These are phyloP conservation scores for Wallemia mellicola DNA, from an alignment of 1,284 basidiomycete genomes.

Conservation along the genomic window DNA sequence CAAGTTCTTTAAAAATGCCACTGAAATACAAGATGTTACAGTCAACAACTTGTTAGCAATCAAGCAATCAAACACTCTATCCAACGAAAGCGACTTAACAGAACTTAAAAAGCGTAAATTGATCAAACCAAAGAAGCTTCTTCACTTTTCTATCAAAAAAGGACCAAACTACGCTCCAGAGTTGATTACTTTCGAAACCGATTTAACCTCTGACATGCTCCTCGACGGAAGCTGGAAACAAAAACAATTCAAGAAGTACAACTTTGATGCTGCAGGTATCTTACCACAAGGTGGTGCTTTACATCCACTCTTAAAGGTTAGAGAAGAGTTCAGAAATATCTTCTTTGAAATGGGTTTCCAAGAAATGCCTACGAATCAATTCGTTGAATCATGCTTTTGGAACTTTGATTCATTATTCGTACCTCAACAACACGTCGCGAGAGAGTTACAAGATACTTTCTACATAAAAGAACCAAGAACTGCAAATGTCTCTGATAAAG, in stretches of 20 bases:
- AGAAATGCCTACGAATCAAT: slow-evolving; percentile 96
- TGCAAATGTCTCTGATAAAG: slow-evolving; percentile 9
- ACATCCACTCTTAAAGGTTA: slow-evolving; percentile 86
- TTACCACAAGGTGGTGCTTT: slow-evolving; percentile 66
- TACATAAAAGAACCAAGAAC: slow-evolving; percentile 38
- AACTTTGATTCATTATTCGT: slow-evolving; percentile 97
- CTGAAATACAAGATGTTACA: slow-evolving; percentile 39
- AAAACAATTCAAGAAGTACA: slow-evolving; percentile 86
- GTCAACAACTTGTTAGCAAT: slow-evolving; percentile 41
- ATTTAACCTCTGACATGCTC: slow-evolving; percentile 85
- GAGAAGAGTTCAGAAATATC: slow-evolving; percentile 90
- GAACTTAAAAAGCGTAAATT: slow-evolving; percentile 83
- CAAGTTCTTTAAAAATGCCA: slow-evolving; percentile 47
- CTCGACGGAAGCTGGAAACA: slow-evolving; percentile 74
- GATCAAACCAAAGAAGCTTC: slow-evolving; percentile 39
- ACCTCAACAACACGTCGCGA: slow-evolving; percentile 92
- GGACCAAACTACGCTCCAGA: slow-evolving; percentile 69
- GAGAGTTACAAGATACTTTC: slow-evolving; percentile 96
- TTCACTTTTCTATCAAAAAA: slow-evolving; percentile 75
- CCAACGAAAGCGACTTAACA: slow-evolving; percentile 47
- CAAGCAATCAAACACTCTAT: slow-evolving; percentile 20
- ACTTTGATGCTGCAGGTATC: slow-evolving; percentile 86
- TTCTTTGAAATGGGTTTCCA: slow-evolving; percentile 99
- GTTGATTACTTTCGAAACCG: slow-evolving; percentile 88
- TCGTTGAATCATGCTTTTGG: slow-evolving; percentile 97